Conservation (phyloP, 495 filamentous ascomycete genomes). For the Penicillium taxi region DNA sequence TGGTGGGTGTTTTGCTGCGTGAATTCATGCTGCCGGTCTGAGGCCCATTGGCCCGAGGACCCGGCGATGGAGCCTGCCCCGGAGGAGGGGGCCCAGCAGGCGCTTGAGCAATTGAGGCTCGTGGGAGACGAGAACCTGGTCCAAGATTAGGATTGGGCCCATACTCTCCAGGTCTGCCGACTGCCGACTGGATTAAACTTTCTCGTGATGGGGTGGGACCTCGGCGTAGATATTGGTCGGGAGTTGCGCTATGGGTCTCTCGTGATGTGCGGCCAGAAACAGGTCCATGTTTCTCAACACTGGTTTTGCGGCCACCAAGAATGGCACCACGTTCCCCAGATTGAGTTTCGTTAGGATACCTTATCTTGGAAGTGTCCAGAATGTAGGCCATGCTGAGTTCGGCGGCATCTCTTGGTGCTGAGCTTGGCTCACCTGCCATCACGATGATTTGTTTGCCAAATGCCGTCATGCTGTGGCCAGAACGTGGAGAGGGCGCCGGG, state of each 20-base stretch:
- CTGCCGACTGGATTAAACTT: slow-evolving; percentile 31
- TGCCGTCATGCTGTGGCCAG: slow-evolving; percentile 95
- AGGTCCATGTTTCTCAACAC: slow-evolving; percentile 29
- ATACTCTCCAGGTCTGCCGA: slow-evolving; percentile 24
- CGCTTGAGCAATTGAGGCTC: slow-evolving; percentile 60
- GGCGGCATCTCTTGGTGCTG: slow-evolving; percentile 63
- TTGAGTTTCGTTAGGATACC: slow-evolving; percentile 75
- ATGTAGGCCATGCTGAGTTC: slow-evolving; percentile 88
- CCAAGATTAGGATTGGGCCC: slow-evolving; percentile 28
- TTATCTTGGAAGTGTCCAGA: slow-evolving; percentile 89
- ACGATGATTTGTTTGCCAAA: slow-evolving; percentile 88
- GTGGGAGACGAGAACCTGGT: slow-evolving; percentile 56
- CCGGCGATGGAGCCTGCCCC: slow-evolving; percentile 76
- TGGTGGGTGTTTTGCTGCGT: slow-evolving; percentile 57
- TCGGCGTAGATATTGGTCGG: slow-evolving; percentile 44
- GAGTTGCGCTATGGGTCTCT: slow-evolving; percentile 52
- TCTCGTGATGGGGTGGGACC: slow-evolving; percentile 46
- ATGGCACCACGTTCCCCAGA: slow-evolving; percentile 31
- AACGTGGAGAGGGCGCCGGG: slow-evolving; percentile 83
- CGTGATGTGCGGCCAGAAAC: slow-evolving; percentile 44
- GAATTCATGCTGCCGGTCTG: slow-evolving; percentile 30
- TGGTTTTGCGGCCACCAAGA: slow-evolving; percentile 29
- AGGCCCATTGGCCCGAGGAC: slow-evolving; percentile 47
- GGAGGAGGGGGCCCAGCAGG: slow-evolving; percentile 80
- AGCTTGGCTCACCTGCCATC: slow-evolving; percentile 88